phyloP scores from a whole-genome alignment of 1,284 basidiomycete genomes.

The Marasmius fiardii region DNA sequence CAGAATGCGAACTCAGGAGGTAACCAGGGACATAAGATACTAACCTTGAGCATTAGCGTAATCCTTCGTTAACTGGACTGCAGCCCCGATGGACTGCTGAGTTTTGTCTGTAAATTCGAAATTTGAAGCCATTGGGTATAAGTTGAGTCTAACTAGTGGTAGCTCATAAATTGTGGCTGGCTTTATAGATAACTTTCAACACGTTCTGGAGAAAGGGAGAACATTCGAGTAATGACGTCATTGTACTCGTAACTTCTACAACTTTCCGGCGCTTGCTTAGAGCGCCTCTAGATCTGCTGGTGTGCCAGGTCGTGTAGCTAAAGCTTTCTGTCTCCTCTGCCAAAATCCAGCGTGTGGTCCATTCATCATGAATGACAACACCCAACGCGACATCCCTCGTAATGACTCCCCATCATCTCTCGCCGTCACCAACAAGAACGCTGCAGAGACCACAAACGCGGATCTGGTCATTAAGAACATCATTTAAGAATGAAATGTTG shows the following conservation, averaged over 20 bases:
- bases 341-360: conserved; percentile 52
- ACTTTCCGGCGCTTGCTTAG: not conserved
- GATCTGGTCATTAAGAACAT: conserved; percentile 26
- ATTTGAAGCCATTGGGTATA: conserved; percentile 50
- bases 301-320: conserved; percentile 6
- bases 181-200: not conserved
- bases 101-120: conserved; percentile 83
- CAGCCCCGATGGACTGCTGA: conserved; percentile 58
- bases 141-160: not conserved
- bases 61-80: conserved; percentile 81
- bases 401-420: conserved; percentile 57
- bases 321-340: conserved; percentile 33
- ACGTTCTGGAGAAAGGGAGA: not conserved
- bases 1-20: not conserved
- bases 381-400: conserved; percentile 71
- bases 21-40: conserved; percentile 6
- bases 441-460: conserved; percentile 58
- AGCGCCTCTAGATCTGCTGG: not conserved
- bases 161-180: no score
- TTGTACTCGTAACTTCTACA: not conserved
- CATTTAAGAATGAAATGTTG: conserved; percentile 5
- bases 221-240: not conserved
- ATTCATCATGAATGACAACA: conserved; percentile 58
- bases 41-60: conserved; percentile 76
- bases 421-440: conserved; percentile 62